These are phyloP conservation scores for Lipomyces yamanashiensis DNA, from an alignment of 805 yeast species.

Conservation along the genomic window DNA sequence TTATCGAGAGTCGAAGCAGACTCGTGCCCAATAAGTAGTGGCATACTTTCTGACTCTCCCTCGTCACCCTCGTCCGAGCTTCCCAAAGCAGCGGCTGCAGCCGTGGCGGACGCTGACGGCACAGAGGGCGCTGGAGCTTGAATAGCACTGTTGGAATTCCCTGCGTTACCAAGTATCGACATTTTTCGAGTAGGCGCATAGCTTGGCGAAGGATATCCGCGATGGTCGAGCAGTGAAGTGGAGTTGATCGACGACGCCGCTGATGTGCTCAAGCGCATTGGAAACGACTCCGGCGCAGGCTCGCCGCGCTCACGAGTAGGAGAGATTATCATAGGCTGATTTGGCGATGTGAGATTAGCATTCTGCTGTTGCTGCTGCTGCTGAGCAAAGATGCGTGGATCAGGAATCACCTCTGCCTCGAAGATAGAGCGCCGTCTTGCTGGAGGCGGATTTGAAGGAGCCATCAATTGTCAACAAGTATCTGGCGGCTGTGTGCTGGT, in stretches of 20 bases:
- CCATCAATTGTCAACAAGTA: constrained; percentile 3
- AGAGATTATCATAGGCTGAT: not conserved
- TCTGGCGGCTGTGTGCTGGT: not conserved
- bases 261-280: constrained; percentile 10
- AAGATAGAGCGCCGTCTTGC: constrained; percentile 22
- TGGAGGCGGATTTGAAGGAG: constrained; percentile 11
- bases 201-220: constrained; percentile 16
- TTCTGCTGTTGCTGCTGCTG: constrained; percentile 16
- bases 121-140: not conserved
- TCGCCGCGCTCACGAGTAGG: constrained; percentile 4
- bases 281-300: not conserved
- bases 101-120: not conserved
- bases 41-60: constrained; percentile 6
- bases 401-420: constrained; percentile 23
- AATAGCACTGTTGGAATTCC: not conserved
- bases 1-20: constrained; percentile 14
- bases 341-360: not conserved
- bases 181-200: constrained; percentile 14
- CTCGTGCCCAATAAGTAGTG: constrained; percentile 2
- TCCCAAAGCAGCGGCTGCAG: constrained; percentile 9
- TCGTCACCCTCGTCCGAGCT: constrained; percentile 16
- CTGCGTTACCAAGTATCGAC: not conserved
- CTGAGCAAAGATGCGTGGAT: constrained; percentile 14
- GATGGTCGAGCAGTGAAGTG: constrained; percentile 28
- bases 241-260: constrained; percentile 26